Evolutionary conservation across 306 rosid genomes (phyloP), one percentile per base, ranked within the genome.

Genomic region (Luffa aegyptiaca): DNA sequence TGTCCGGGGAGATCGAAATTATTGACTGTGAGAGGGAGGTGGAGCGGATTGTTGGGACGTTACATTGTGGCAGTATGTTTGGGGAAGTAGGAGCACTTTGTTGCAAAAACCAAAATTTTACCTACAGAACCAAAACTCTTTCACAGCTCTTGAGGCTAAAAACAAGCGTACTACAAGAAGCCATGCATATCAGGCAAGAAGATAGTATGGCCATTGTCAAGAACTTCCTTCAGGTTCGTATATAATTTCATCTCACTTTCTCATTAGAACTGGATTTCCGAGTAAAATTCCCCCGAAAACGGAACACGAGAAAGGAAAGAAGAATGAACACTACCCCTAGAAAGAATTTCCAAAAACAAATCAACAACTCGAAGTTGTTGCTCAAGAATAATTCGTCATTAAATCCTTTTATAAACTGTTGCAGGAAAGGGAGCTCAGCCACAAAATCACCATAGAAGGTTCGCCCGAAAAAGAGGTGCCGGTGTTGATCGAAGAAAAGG

Each of bases 1-100:
- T 92, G 16, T 95, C 98, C 0, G 97, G 98, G 41, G 96, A 95
- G 87, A 90, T 92, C 52, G 97, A 92, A 80, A 86, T 91, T 72
- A 91, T 92, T 5, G 86, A 88, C 37, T 70, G 68, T 48, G 91
- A 75, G 10, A 86, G 42, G 79, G 93, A 89, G 69, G 86, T 78
- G 84, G 98, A 91, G 79, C 83, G 20, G 46, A 61, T 74, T 53
- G 83, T 89, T 36, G 97, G 97, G 81, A 90, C 85, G 64, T 74
- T 95, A 57, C 88, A 88, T 0, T 64, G 86, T 12, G 88, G 85
- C 10, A 94, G 91, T 85, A 90, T 91, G 88, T 89, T 95, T 63
- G 98, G 98, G 64, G 98, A 95, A 85, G 87, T 78, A 44, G 91
- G 92, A 79, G 96, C 93, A 41, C 89, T 90, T 82, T 95, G 85